These are phyloP conservation scores for Fusarium sp. DNA, from an alignment of 2,329 filamentous ascomycete species.

Conservation along the genomic window DNA sequence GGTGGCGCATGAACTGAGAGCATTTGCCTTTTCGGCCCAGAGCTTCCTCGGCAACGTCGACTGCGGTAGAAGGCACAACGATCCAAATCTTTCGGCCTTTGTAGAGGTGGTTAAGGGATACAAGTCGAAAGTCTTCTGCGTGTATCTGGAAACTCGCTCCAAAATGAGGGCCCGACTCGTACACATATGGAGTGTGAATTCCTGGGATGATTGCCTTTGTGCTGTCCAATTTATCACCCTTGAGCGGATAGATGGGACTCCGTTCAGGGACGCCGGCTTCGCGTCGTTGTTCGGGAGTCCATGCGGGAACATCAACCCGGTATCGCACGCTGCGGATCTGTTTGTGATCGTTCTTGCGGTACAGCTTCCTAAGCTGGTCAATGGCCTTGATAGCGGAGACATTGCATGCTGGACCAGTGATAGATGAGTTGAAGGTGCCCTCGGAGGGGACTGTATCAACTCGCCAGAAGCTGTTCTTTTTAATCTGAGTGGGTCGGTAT, in stretches of 20 bases:
- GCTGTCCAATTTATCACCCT: conserved; percentile 52
- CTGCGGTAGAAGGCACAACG: conserved; percentile 52
- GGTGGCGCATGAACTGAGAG: conserved; percentile 56
- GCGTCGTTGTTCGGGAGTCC: conserved; percentile 51
- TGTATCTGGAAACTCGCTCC: conserved; percentile 56
- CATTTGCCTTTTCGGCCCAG: conserved; percentile 50
- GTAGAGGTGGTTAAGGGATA: conserved; percentile 55
- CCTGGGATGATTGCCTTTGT: conserved; percentile 54
- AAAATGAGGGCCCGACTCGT: conserved; percentile 54
- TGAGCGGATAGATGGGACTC: conserved; percentile 53
- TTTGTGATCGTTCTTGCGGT: conserved; percentile 50
- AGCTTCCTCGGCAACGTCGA: conserved; percentile 50
- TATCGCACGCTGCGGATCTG: conserved; percentile 54
- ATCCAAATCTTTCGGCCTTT: conserved; percentile 56
- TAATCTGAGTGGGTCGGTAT: conserved; percentile 51
- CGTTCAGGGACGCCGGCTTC: conserved; percentile 51
- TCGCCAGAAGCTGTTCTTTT: conserved; percentile 52
- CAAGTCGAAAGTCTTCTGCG: conserved; percentile 54
- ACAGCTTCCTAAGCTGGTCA: conserved; percentile 51
- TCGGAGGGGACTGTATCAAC: conserved; percentile 51
- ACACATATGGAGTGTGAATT: conserved; percentile 56
- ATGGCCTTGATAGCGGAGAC: conserved; percentile 46
- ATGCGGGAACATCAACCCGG: conserved; percentile 54
- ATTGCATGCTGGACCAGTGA: conserved; percentile 40
- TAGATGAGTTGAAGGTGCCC: conserved; percentile 48